Evolutionary conservation across 176 grass and related monocot species (phyloP).

Genomic region (Aegilops tauschii): DNA sequence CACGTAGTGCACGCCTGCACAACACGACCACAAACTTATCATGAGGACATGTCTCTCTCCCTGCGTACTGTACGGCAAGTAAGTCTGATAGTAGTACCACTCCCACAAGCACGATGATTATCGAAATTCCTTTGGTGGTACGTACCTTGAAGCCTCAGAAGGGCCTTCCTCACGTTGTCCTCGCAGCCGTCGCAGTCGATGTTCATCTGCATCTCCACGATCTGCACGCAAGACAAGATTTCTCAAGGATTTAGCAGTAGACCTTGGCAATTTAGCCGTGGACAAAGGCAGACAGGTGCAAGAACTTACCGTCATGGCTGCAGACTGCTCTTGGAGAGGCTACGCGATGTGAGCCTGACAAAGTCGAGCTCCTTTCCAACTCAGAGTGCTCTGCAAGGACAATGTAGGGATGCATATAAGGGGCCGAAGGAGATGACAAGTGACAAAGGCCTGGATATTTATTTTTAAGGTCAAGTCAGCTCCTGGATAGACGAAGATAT

Average conservation of each 20-base stretch:
- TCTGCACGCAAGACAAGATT: conserved; percentile 21
- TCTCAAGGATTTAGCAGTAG: neutral
- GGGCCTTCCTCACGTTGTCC: conserved; percentile 63
- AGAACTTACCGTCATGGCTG: conserved; percentile 47
- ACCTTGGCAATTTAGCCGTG: neutral
- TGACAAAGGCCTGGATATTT: neutral
- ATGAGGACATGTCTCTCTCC: neutral
- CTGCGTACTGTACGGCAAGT: too few species aligned
- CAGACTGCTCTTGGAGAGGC: neutral
- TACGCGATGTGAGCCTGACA: neutral
- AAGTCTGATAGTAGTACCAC: neutral
- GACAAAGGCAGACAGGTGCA: neutral
- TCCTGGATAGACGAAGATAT: neutral
- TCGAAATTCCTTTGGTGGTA: neutral
- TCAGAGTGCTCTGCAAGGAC: neutral
- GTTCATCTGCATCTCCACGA: conserved; percentile 74
- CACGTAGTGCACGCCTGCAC: conserved; percentile 61
- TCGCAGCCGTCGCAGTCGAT: conserved; percentile 84
- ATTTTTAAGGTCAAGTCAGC: conserved; percentile 11
- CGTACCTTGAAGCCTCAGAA: conserved; percentile 54
- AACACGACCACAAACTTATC: neutral
- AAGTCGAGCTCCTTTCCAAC: neutral
- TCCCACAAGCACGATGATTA: neutral
- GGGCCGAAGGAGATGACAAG: neutral
- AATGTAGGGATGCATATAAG: neutral